Evolutionary conservation across 495 filamentous ascomycete genomes (phyloP), one percentile per base, ranked within the genome.

Genomic region (Neurospora tetraspora): DNA sequence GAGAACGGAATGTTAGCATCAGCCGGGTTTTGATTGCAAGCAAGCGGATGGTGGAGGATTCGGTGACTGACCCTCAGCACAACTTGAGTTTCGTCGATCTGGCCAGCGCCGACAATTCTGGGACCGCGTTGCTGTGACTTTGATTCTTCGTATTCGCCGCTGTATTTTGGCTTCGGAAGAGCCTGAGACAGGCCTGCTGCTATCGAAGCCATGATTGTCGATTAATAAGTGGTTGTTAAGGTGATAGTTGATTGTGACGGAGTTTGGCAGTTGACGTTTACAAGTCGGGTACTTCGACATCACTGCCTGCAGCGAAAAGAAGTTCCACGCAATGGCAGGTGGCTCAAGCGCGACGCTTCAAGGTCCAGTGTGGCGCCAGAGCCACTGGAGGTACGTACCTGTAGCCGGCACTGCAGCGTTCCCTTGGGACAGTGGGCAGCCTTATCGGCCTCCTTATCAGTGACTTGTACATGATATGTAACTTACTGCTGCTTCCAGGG

Each of bases 81-180:
- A 72, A 98, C 85, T 81, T 97, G 94, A n/a, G 89, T 91, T 77
- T 94, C 90, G 80, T 96, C 91, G 72, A 95, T 85, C 75, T 92
- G 86, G 79, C 88, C 90, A 69, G 90, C 88, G 74, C 91, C 92
- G 53, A 98, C 84, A 68, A 97, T 90, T 78, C 92, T 88, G 34
- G 92, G 90, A 72, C 93, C 92, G 80, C 88, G 89, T 74, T 92
- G 89, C 79, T 92, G 91, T 31, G 91, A 87, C 78, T 92, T 88
- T 27, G 92, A 81, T 77, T 96, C 91, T 80, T 96, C 94, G 79
- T 94, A 88, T 78, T 96, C 93, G 69, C 91, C 92, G 18, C 87
- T 90, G 79, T 97, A 94, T 80, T 93, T 94, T 18, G 96, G 96
- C 73, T 94, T 95, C 0, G 96, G 96, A 16, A 99, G 87, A 59